Evolutionary conservation across 495 filamentous ascomycete genomes (phyloP).

Genomic region (Aspergillus avenaceus): DNA sequence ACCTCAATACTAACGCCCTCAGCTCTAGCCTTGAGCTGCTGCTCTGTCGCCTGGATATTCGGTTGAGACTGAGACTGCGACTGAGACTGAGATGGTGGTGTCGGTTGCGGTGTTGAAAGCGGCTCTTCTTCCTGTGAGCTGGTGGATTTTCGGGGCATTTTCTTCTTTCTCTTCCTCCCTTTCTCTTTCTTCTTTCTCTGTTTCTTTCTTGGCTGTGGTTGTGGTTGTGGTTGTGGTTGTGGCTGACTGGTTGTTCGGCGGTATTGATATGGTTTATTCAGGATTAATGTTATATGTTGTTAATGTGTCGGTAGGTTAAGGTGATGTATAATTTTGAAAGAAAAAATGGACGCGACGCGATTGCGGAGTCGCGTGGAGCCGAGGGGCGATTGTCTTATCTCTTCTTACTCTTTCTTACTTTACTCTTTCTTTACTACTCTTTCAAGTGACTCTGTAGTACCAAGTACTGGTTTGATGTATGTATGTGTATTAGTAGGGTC

Average conservation of each 20-base stretch:
- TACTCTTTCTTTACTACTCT: too few relatives aligned
- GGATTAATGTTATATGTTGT: too few relatives aligned
- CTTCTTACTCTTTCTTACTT: too few relatives aligned
- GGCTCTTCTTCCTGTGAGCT: slow-evolving; percentile 13
- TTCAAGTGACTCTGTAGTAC: too few relatives aligned
- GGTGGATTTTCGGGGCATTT: slow-evolving; percentile 1
- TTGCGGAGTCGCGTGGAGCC: too few relatives aligned
- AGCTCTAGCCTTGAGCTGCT: slow-evolving; percentile 42
- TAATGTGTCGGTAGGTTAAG: too few relatives aligned
- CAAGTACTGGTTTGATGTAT: too few relatives aligned
- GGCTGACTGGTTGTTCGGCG: not conserved
- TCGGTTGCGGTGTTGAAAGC: slow-evolving; percentile 12
- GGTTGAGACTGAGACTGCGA: not conserved
- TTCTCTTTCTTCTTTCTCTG: not conserved
- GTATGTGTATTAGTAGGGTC: too few relatives aligned
- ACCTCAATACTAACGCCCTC: slow-evolving; percentile 45
- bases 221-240: not conserved
- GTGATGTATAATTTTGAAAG: too few relatives aligned
- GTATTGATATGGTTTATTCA: not conserved
- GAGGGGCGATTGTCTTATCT: too few relatives aligned
- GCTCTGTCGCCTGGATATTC: slow-evolving; percentile 41
- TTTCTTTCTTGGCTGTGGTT: not conserved
- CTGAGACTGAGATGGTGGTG: slow-evolving; percentile 12
- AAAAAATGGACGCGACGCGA: not conserved
- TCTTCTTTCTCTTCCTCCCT: not conserved